A percentile compares a stretch with the other conserved stretches of the same genome.
These are phyloP conservation scores for Porphyridium purpureum DNA, from an alignment of 23 red algal species.

Conservation along the genomic window DNA sequence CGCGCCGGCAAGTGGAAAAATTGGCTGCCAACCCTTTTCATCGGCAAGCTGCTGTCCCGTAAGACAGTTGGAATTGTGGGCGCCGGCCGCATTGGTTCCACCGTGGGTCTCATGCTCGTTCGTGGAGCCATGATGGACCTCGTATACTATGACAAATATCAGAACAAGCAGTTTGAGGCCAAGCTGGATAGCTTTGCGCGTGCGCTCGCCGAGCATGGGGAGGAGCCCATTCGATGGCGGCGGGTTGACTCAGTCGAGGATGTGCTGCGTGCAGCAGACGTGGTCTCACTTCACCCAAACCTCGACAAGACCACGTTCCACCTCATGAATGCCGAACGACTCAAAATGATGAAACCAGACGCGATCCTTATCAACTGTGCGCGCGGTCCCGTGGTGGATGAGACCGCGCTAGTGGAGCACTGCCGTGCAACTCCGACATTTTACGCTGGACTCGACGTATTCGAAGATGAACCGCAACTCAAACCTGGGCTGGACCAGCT, in stretches of 20 bases:
- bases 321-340: constrained; percentile 21
- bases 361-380: constrained; percentile 31
- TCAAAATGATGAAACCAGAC: constrained; percentile 21
- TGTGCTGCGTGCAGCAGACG: constrained; percentile 21
- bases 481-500: constrained; percentile 14
- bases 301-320: constrained; percentile 23
- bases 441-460: constrained; percentile 25
- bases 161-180: constrained; percentile 16
- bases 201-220: constrained; percentile 2
- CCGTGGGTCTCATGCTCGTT: constrained; percentile 10
- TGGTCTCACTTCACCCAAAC: constrained; percentile 20
- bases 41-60: constrained; percentile 10
- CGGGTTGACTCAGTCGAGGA: constrained; percentile 24
- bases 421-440: constrained; percentile 18
- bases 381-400: constrained; percentile 26
- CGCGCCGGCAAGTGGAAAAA: constrained; percentile 20
- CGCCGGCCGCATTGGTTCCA: constrained; percentile 22
- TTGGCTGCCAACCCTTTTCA: constrained; percentile 27
- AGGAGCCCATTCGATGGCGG: constrained; percentile 7
- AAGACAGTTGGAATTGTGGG: constrained; percentile 23
- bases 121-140: constrained; percentile 20
- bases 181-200: constrained; percentile 2
- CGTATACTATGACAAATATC: constrained; percentile 32
- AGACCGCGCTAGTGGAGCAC: constrained; percentile 26
- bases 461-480: constrained; percentile 26